These are phyloP conservation scores for Ceratobasidium sp. DNA, from an alignment of 1,284 basidiomycete genomes.

Conservation along the genomic window DNA sequence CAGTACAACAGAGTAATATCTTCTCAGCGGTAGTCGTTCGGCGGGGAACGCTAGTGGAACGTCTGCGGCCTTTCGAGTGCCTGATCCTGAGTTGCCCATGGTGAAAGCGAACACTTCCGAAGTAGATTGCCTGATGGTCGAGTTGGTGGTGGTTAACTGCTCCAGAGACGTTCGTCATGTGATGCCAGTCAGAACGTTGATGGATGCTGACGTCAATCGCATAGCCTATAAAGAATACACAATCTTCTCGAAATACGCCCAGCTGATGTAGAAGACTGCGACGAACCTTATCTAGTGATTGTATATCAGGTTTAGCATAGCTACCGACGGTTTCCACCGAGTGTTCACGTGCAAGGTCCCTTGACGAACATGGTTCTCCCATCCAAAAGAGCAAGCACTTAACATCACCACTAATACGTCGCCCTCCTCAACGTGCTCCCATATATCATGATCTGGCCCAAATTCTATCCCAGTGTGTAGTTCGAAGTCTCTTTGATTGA, in stretches of 20 bases:
- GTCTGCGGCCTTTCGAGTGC: no score
- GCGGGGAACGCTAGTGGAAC: background rate
- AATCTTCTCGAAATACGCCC: no score
- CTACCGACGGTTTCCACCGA: slow-evolving; percentile 16
- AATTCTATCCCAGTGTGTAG: background rate
- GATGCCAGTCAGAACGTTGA: no score
- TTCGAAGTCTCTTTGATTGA: background rate
- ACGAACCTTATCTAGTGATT: background rate
- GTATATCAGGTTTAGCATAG: slow-evolving; percentile 20
- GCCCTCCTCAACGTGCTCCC: slow-evolving; percentile 12
- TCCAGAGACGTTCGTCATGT: no score
- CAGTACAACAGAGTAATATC: slow-evolving; percentile 23
- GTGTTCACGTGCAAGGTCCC: slow-evolving; percentile 1
- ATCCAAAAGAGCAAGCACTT: slow-evolving; percentile 9
- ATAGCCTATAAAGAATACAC: no score
- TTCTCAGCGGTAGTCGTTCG: slow-evolving; percentile 7
- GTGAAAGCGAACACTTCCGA: no score
- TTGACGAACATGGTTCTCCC: slow-evolving; percentile 7
- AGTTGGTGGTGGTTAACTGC: no score
- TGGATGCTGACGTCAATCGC: no score
- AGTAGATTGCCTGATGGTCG: no score
- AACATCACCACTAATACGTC: slow-evolving; percentile 17
- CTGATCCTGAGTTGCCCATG: no score
- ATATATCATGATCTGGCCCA: slow-evolving; percentile 2
- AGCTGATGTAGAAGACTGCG: no score